These are phyloP conservation scores for Trichomonas gallinae DNA, from an alignment of 208 protist species.

Conservation along the genomic window DNA sequence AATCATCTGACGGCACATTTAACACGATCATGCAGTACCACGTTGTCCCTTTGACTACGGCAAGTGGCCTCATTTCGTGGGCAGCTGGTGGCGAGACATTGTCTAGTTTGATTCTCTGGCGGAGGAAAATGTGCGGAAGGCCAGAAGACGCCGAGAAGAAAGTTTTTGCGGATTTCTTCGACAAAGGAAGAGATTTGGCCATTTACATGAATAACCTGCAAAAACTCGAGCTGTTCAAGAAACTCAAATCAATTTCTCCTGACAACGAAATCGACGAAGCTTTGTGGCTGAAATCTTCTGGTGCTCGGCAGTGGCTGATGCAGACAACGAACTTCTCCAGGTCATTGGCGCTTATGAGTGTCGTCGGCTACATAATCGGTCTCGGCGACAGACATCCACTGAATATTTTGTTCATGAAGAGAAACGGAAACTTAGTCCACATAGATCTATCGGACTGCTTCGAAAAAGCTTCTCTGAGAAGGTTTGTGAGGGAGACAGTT, in stretches of 20 bases:
- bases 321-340: background rate
- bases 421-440: background rate
- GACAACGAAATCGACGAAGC: background rate
- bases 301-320: background rate
- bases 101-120: background rate
- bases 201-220: background rate
- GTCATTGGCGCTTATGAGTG: background rate
- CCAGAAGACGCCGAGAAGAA: background rate
- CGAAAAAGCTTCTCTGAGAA: slow-evolving; percentile 29
- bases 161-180: background rate
- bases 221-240: background rate
- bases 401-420: background rate
- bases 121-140: background rate
- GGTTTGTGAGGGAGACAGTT: background rate
- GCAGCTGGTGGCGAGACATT: background rate
- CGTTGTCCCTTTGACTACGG: background rate
- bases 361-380: slow-evolving; percentile 16
- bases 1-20: background rate
- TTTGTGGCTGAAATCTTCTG: background rate
- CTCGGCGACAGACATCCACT: background rate
- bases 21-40: background rate
- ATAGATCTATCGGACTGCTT: slow-evolving; percentile 30
- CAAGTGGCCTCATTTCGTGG: background rate
- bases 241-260: background rate
- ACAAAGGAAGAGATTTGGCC: background rate